Base-by-base conservation (phyloP, 345 rosid genomes). In the Arabidopsis arenosa region DNA sequence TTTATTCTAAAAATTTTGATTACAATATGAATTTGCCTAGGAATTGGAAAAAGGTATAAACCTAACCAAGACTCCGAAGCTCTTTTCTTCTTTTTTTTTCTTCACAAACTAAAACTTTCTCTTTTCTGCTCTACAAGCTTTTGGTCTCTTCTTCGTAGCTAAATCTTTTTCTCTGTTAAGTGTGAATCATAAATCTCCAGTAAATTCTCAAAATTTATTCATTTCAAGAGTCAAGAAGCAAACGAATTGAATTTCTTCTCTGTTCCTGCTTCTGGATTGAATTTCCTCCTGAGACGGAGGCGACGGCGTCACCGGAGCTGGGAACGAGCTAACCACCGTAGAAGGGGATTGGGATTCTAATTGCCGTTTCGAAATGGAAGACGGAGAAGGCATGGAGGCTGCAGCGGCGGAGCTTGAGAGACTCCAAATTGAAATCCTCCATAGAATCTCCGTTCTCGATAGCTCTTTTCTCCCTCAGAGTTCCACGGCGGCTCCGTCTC, bases 211-310 rank as follows among this genome's bases (percentile, higher is more conserved):
- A n/a, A n/a, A n/a, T n/a, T n/a, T n/a, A n/a, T n/a, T n/a, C n/a
- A n/a, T n/a, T n/a, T n/a, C n/a, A n/a, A n/a, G n/a, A n/a, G n/a
- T n/a, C n/a, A n/a, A n/a, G n/a, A n/a, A n/a, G n/a, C n/a, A n/a
- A n/a, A n/a, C n/a, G n/a, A n/a, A n/a, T n/a, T n/a, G 86, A 85
- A 94, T 88, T 85, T 90, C 97, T 39, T 92, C 98, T 82, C 80
- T 82, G 74, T 92, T 92, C 80, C 90, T 82, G 83, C 83, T 79
- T 74, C 87, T 85, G 2, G 81, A 63, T 59, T 79, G 73, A 74
- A 89, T 80, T 75, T 90, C 96, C 52, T 89, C 97, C 70, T 86
- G 95, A 2, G 97, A 87, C 37, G 81, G 85, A 47, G 88, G 80
- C 37, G 88, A 81, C 32, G 95, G 93, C 40, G 90, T 81, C 55